These are phyloP conservation scores for Dryadomyces sulphureus DNA, from an alignment of 2,329 filamentous ascomycete species.

Conservation along the genomic window DNA sequence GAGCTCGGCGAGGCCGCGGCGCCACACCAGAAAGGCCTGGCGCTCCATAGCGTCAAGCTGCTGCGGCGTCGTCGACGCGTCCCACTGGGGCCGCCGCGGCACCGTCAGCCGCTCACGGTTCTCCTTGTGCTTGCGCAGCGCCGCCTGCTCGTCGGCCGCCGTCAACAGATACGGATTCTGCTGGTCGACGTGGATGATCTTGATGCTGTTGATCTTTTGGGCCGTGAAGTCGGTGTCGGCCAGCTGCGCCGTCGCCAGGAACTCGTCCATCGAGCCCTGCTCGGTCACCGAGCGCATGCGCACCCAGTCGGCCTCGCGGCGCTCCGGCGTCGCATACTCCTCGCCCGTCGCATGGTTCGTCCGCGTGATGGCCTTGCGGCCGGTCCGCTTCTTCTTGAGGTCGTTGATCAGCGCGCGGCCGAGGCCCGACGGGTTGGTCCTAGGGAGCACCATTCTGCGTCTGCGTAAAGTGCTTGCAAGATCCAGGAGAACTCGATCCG, in stretches of 20 bases:
- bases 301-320: conserved; percentile 87
- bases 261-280: conserved; percentile 92
- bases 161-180: conserved; percentile 89
- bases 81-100: conserved; percentile 79
- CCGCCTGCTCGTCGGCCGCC: conserved; percentile 63
- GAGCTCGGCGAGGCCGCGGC: conserved; percentile 77
- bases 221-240: conserved; percentile 98
- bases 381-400: conserved; percentile 74
- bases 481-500: too few relatives aligned
- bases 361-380: conserved; percentile 56
- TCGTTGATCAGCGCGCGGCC: conserved; percentile 99
- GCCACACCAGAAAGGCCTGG: conserved; percentile 73
- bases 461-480: not conserved
- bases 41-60: conserved; percentile 69
- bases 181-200: conserved; percentile 94
- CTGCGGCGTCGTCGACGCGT: conserved; percentile 66
- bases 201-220: conserved; percentile 97
- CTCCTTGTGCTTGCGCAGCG: conserved; percentile 67
- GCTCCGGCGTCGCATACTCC: conserved; percentile 82
- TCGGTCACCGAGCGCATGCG: conserved; percentile 99
- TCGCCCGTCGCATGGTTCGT: conserved; percentile 71
- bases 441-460: conserved; percentile 45
- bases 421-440: conserved; percentile 89
- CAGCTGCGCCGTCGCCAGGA: conserved; percentile 85
- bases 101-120: conserved; percentile 74